Conservation (phyloP, 257 asterid species). For the Cynanchum wilfordii region DNA sequence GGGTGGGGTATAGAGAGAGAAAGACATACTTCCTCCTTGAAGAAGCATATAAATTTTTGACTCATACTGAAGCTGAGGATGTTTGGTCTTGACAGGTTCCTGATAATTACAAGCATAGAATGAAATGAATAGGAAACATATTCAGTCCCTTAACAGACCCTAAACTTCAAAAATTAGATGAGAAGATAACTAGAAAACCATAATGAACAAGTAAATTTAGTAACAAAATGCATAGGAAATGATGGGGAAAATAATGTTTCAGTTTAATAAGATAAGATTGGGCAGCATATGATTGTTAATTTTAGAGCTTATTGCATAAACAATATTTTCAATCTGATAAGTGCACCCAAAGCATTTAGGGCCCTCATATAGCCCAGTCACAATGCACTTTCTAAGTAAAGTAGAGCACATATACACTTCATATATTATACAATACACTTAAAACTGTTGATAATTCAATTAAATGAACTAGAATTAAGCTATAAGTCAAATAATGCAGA, state of each 20-base stretch:
- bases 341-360: too few species aligned
- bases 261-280: background rate
- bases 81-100: constrained; percentile 84
- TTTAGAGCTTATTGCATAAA: background rate
- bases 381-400: too few species aligned
- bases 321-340: too few species aligned
- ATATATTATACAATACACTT: too few species aligned
- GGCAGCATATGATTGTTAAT: background rate
- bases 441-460: too few species aligned
- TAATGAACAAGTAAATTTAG: background rate
- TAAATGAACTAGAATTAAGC: too few species aligned
- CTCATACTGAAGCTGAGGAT: constrained; percentile 87
- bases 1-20: constrained; percentile 21
- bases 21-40: constrained; percentile 79
- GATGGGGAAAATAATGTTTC: background rate
- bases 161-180: background rate
- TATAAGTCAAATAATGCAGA: too few species aligned
- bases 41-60: constrained; percentile 86
- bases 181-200: background rate
- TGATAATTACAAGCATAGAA: constrained; percentile 28
- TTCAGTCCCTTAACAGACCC: background rate
- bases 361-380: too few species aligned
- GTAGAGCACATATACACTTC: too few species aligned
- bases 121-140: background rate
- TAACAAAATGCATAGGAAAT: background rate